A percentile compares a stretch with the other conserved stretches of the same genome.
Evolutionary conservation across 2,329 filamentous ascomycete genomes (phyloP).

Genomic region (Pseudocercospora crystallina): DNA sequence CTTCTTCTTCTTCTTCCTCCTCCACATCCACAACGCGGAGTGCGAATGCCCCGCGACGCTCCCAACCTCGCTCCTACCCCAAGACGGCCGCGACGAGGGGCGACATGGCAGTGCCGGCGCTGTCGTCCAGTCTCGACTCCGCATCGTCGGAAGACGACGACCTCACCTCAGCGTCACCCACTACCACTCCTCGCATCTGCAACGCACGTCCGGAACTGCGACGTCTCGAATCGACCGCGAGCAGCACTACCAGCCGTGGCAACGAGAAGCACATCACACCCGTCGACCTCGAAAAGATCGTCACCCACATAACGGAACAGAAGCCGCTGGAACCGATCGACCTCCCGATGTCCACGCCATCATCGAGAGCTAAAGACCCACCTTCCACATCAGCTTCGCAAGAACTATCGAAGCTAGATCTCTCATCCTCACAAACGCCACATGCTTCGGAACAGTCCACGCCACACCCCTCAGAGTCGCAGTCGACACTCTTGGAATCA

Average conservation of each 20-base stretch:
- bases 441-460: conserved; percentile 7
- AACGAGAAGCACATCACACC: conserved; percentile 89
- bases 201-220: conserved; percentile 65
- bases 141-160: conserved; percentile 40
- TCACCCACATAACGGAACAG: conserved; percentile 85
- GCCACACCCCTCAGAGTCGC: conserved; percentile 17
- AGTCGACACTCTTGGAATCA: conserved; percentile 48
- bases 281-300: conserved; percentile 88
- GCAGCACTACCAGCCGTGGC: conserved; percentile 62
- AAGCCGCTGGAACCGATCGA: conserved; percentile 63
- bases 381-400: conserved; percentile 22
- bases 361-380: conserved; percentile 13
- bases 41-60: conserved; percentile 17
- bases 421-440: conserved; percentile 41
- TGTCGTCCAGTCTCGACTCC: conserved; percentile 50
- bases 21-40: conserved; percentile 22
- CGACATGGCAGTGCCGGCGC: conserved; percentile 37
- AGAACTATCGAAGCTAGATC: conserved; percentile 38
- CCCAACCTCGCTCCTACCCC: conserved; percentile 23
- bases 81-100: conserved; percentile 10
- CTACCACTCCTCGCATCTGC: conserved; percentile 54
- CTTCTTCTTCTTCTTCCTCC: conserved; percentile 15
- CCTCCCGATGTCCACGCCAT: conserved; percentile 32
- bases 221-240: conserved; percentile 68
- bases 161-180: conserved; percentile 43